These are phyloP conservation scores for Rubus parviflorus DNA, from an alignment of 306 rosid genomes.

Conservation along the genomic window DNA sequence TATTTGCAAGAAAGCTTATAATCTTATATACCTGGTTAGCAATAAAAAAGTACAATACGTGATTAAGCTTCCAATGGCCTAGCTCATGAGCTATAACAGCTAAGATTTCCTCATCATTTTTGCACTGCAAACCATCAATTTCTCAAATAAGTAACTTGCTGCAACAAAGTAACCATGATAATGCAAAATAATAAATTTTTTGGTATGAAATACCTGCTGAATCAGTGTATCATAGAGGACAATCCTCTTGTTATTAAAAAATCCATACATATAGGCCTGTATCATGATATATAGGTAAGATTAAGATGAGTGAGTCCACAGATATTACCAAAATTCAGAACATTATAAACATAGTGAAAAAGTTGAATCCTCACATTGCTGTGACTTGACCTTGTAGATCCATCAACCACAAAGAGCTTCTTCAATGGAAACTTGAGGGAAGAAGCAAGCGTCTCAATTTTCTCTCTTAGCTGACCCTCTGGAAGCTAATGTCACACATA, in stretches of 20 bases:
- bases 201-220: slow-evolving; percentile 61
- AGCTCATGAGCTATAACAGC: slow-evolving; percentile 97
- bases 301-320: slow-evolving; percentile 23
- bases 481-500: slow-evolving; percentile 66
- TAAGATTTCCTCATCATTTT: slow-evolving; percentile 84
- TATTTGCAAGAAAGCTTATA: slow-evolving; percentile 22
- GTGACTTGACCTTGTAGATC: slow-evolving; percentile 95
- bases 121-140: slow-evolving; percentile 53
- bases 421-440: slow-evolving; percentile 88
- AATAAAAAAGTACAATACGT: slow-evolving; percentile 71
- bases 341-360: slow-evolving; percentile 3
- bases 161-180: neutral
- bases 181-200: neutral
- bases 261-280: slow-evolving; percentile 99
- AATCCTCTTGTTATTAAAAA: slow-evolving; percentile 91
- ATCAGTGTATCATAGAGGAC: slow-evolving; percentile 95
- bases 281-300: too few species aligned
- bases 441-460: slow-evolving; percentile 89
- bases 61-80: slow-evolving; percentile 97
- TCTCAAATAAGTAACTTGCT: neutral
- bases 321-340: neutral
- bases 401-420: slow-evolving; percentile 91
- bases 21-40: slow-evolving; percentile 76
- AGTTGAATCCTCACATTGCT: slow-evolving; percentile 74
- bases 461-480: slow-evolving; percentile 80